Percentiles rank a stretch among this genome's conserved stretches.
These are phyloP conservation scores for Coniferiporia weirii DNA, from an alignment of 1,284 basidiomycete genomes.

Conservation along the genomic window DNA sequence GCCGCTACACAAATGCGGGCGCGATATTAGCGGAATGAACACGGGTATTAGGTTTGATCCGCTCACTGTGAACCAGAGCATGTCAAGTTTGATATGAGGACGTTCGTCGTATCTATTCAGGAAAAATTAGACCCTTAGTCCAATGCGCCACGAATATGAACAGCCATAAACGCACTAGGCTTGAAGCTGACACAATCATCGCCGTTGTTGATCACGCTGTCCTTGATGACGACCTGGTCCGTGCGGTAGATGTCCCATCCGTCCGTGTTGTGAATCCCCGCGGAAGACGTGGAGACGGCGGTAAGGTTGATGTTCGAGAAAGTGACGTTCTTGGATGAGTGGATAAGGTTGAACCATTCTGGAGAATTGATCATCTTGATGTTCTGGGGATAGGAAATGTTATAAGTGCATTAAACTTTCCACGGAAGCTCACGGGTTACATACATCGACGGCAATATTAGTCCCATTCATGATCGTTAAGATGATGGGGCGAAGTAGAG, in stretches of 20 bases:
- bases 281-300: conserved; percentile 39
- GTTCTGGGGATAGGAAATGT: conserved; percentile 23
- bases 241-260: conserved; percentile 64
- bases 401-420: too few relatives aligned
- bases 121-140: background rate
- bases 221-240: conserved; percentile 42
- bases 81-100: conserved; percentile 51
- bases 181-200: conserved; percentile 67
- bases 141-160: background rate
- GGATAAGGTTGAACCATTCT: conserved; percentile 48
- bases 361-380: conserved; percentile 44
- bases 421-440: background rate
- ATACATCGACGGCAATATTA: conserved; percentile 44
- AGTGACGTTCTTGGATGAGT: conserved; percentile 27
- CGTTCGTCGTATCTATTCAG: conserved; percentile 42
- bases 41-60: conserved; percentile 12
- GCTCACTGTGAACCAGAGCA: conserved; percentile 55
- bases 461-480: conserved; percentile 54
- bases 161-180: conserved; percentile 42
- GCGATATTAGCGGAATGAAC: background rate
- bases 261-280: conserved; percentile 42
- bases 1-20: conserved; percentile 27
- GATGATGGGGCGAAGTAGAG: conserved; percentile 55
- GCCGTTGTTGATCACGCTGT: conserved; percentile 53
- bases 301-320: conserved; percentile 34